Evolutionary conservation across 75 land plant species (phyloP).

Genomic region (Selaginella moellendorffii): DNA sequence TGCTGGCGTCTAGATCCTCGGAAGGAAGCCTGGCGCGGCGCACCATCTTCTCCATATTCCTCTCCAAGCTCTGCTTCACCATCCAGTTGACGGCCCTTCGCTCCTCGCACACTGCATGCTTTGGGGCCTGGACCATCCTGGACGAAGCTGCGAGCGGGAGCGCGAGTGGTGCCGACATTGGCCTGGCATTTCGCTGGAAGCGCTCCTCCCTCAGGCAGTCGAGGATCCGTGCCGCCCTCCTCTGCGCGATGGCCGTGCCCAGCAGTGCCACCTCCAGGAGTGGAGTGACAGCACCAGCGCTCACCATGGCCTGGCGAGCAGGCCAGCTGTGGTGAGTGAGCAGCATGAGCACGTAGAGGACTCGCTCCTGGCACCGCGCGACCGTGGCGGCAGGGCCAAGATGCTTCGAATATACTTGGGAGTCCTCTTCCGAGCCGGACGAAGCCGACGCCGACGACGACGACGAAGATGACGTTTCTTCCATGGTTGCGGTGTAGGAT

Average conservation of each 20-base stretch:
- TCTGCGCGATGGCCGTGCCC: slow-evolving; percentile 71
- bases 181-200: slow-evolving; percentile 31
- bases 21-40: slow-evolving; percentile 62
- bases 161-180: slow-evolving; percentile 15
- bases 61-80: slow-evolving; percentile 81
- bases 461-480: not conserved
- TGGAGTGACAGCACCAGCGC: slow-evolving; percentile 41
- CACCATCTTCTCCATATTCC: slow-evolving; percentile 63
- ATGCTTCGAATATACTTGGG: slow-evolving; percentile 28
- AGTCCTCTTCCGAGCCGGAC: slow-evolving; percentile 8
- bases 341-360: slow-evolving; percentile 78
- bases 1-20: slow-evolving; percentile 37
- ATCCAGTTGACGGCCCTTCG: slow-evolving; percentile 57
- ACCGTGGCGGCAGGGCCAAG: slow-evolving; percentile 51
- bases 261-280: slow-evolving; percentile 64
- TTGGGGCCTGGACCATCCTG: not conserved
- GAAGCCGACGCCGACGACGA: not conserved
- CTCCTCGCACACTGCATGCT: slow-evolving; percentile 18
- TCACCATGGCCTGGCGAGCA: slow-evolving; percentile 56
- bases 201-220: slow-evolving; percentile 53
- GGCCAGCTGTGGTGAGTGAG: slow-evolving; percentile 55
- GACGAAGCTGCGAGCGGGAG: not conserved
- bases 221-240: slow-evolving; percentile 61
- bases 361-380: slow-evolving; percentile 72
- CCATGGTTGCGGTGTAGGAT: not conserved